Percentiles rank a stretch among this genome's conserved stretches.
These are phyloP conservation scores for Eutrema yunnanense DNA, from an alignment of 345 rosid species.

Conservation along the genomic window DNA sequence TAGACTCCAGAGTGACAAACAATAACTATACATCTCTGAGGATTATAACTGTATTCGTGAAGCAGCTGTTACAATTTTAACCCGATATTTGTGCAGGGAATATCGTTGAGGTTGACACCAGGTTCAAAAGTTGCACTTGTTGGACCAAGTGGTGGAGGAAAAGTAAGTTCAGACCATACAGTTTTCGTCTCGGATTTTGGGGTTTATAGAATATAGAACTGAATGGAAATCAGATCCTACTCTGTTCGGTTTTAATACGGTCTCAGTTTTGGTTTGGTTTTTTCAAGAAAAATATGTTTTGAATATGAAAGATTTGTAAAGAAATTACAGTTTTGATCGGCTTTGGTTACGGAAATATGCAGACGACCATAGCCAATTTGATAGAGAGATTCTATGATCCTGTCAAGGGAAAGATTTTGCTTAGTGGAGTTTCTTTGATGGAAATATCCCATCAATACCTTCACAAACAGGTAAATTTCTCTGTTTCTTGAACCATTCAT, in stretches of 20 bases:
- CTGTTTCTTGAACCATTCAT: not conserved
- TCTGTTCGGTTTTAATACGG: too few relatives aligned
- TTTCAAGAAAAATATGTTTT: too few relatives aligned
- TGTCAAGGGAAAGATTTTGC: slow-evolving; percentile 63
- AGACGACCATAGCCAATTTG: slow-evolving; percentile 92
- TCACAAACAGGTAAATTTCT: slow-evolving; percentile 54
- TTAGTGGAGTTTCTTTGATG: slow-evolving; percentile 72
- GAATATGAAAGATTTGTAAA: too few relatives aligned
- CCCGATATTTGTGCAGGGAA: slow-evolving; percentile 46
- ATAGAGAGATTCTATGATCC: slow-evolving; percentile 94
- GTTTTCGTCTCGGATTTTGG: not conserved
- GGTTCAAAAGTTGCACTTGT: slow-evolving; percentile 93
- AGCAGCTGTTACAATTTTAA: not conserved
- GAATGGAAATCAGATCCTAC: too few relatives aligned
- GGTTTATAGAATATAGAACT: not conserved
- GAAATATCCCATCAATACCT: slow-evolving; percentile 81
- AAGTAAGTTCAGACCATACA: slow-evolving; percentile 38
- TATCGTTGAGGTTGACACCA: slow-evolving; percentile 69
- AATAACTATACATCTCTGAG: not conserved
- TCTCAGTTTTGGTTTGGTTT: too few relatives aligned
- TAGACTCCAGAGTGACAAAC: not conserved
- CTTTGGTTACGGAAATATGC: slow-evolving; percentile 9
- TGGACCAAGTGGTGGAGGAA: slow-evolving; percentile 99
- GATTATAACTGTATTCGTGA: not conserved
- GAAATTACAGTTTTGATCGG: too few relatives aligned